Evolutionary conservation across 2,329 filamentous ascomycete genomes (phyloP), one percentile per base, ranked within the genome.

Genomic region (Fusarium proliferatum): DNA sequence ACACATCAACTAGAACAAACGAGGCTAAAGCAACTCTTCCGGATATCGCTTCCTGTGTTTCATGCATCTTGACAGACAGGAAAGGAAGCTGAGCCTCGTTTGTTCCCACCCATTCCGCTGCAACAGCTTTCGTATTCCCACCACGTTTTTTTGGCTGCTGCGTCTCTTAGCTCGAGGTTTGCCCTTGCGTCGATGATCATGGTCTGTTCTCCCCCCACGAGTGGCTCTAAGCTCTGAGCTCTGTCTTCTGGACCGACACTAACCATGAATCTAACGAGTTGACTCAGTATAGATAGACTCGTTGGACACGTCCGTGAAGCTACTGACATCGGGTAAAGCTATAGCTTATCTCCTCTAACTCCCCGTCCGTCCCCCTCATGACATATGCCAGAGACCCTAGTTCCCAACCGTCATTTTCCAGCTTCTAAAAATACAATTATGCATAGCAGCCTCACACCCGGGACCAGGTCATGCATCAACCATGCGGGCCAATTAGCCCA

Each of bases 351-450:
- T 43, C 28, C 30, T 13, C 48, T 28, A 39, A 45, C 36, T 48
- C n/a, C 16, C 43, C n/a, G 16, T 41, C 67, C 17, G 0, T 28
- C 17, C 26, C 41, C 28, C 56, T 49, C 61, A 53, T 53, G 43
- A 38, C 65, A 73, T 51, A 64, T 68, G 36, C 71, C 49, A 49
- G 62, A 61, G 62, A 61, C 60, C 61, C 58, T 67, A 52, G 60
- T 60, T 55, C 30, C 38, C 38, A 56, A 56, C 48, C 52, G 42
- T 42, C 38, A 38, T 42, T 64, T 69, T 69, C 46, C 36, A 57
- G 51, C 21, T 74, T 74, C 72, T 74, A 74, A 74, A 74, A 74
- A 74, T 74, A 74, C 57, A 74, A 74, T 74, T 72, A 74, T 74
- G 72, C 72, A 74, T 74, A 68, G 71, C 61, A 74, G 64, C 72